Conservation (phyloP, 352 stramenopile species). For the Aphanomyces cochlioides region DNA sequence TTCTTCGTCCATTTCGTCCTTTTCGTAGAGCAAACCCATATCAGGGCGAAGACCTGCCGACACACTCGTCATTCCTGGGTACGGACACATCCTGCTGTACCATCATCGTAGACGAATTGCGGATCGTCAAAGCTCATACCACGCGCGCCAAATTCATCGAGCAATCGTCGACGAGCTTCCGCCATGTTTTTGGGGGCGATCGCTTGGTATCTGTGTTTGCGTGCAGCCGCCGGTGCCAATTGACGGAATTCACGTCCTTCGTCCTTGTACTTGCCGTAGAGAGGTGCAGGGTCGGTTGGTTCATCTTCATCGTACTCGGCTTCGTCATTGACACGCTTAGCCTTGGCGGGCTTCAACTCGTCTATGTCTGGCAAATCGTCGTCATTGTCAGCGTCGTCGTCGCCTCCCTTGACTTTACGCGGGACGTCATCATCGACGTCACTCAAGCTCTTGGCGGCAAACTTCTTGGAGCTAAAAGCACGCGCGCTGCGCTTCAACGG, state of each 20-base stretch:
- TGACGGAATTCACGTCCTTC: conserved; percentile 57
- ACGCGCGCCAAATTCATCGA: conserved; percentile 79
- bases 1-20: conserved; percentile 68
- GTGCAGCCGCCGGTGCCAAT: conserved; percentile 65
- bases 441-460: neutral
- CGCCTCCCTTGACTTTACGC: conserved; percentile 16
- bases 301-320: conserved; percentile 70
- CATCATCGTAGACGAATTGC: conserved; percentile 34
- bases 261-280: conserved; percentile 53
- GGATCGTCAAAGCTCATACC: conserved; percentile 56
- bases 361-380: neutral
- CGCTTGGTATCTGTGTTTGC: conserved; percentile 71
- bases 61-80: conserved; percentile 40
- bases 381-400: conserved; percentile 14
- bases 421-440: conserved; percentile 20
- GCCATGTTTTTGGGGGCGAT: conserved; percentile 69
- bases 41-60: conserved; percentile 40
- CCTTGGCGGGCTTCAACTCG: neutral
- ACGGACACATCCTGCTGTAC: conserved; percentile 28
- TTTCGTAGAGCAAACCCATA: conserved; percentile 51
- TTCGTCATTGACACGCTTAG: conserved; percentile 36
- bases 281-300: conserved; percentile 50
- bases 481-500: conserved; percentile 4
- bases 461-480: conserved; percentile 12
- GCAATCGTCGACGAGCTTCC: conserved; percentile 66